Conservation (phyloP, 345 rosid species). For the Salix koriyanagi region DNA sequence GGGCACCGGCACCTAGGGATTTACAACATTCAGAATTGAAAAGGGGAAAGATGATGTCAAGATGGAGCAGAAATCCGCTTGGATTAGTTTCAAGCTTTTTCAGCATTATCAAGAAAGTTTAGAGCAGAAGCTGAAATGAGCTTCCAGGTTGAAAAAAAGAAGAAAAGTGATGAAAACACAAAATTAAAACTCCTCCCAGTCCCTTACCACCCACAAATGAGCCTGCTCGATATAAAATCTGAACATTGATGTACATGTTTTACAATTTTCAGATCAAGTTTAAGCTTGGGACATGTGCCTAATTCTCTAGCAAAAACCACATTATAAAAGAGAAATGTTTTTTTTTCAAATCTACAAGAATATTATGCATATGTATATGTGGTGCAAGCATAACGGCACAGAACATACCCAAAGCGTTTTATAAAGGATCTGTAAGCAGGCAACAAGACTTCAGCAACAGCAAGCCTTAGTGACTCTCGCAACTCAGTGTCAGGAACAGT, state of each 20-base stretch:
- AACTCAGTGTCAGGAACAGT: slow-evolving; percentile 94
- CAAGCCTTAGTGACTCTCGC: slow-evolving; percentile 91
- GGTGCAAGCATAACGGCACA: background rate
- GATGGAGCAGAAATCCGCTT: no score
- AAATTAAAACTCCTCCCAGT: background rate
- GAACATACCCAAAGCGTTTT: slow-evolving; percentile 76
- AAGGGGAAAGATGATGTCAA: background rate
- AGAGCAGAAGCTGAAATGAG: background rate
- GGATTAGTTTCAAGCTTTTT: no score
- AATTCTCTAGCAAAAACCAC: background rate
- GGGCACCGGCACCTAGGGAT: background rate
- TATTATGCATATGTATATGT: background rate
- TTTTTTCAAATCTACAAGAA: background rate
- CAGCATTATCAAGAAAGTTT: background rate
- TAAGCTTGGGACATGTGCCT: background rate
- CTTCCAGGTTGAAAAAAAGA: background rate
- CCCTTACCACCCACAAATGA: background rate
- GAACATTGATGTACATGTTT: background rate
- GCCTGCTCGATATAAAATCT: background rate
- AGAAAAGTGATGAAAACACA: background rate
- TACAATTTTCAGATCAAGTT: background rate
- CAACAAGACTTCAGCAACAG: slow-evolving; percentile 94
- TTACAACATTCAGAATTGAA: background rate
- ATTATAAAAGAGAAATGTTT: background rate
- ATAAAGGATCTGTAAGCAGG: slow-evolving; percentile 94